These are phyloP conservation scores for Thuja plicata DNA, from an alignment of 83 land plant species.

Conservation along the genomic window DNA sequence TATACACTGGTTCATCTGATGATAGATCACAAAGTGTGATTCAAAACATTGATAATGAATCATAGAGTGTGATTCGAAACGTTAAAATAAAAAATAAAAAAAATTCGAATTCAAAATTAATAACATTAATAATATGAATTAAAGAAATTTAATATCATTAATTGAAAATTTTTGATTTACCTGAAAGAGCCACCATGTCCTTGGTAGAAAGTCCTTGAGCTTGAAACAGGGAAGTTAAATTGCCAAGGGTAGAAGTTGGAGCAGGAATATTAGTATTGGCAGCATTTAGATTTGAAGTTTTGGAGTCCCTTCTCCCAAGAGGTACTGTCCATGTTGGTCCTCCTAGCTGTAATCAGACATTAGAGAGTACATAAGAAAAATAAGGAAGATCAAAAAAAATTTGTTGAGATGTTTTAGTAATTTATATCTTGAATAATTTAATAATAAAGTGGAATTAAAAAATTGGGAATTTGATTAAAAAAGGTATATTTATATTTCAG, in stretches of 20 bases:
- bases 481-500: too few relatives aligned
- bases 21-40: too few relatives aligned
- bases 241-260: neutral
- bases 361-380: neutral
- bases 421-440: too few relatives aligned
- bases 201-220: slow-evolving; percentile 12
- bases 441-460: neutral
- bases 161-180: neutral
- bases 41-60: too few relatives aligned
- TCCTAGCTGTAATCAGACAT: slow-evolving; percentile 9
- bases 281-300: neutral
- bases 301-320: slow-evolving; percentile 17
- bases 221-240: neutral
- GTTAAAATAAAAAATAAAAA: too few relatives aligned
- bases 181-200: slow-evolving; percentile 23
- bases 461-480: too few relatives aligned
- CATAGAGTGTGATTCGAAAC: too few relatives aligned
- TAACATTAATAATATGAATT: too few relatives aligned
- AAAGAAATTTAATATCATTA: too few relatives aligned
- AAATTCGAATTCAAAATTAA: too few relatives aligned
- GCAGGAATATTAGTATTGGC: slow-evolving; percentile 2
- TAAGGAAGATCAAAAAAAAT: neutral
- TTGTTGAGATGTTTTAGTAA: neutral
- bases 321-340: slow-evolving; percentile 24
- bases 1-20: too few relatives aligned